Percentiles rank a stretch among this genome's conserved stretches.
phyloP scores from a whole-genome alignment of 139 green algal species.

The Ulvella scutata region DNA sequence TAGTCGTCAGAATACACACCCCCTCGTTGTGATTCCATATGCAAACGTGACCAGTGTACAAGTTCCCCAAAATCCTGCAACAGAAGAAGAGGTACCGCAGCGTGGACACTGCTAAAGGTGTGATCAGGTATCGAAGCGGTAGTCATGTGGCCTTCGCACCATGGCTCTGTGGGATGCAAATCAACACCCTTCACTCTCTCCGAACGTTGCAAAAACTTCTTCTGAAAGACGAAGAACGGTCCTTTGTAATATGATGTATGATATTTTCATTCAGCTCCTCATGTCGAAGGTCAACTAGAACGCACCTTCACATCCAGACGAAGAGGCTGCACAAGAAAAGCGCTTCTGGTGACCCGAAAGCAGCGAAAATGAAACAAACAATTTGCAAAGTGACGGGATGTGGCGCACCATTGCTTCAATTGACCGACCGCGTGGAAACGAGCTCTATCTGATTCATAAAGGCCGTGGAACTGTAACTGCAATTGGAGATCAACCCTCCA shows the following conservation, averaged over 20 bases:
- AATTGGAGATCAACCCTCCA: too few relatives aligned
- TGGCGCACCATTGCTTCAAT: too few relatives aligned
- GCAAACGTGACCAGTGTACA: constrained; percentile 95
- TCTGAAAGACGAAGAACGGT: constrained; percentile 24
- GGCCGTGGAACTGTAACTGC: too few relatives aligned
- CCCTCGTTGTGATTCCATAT: constrained; percentile 90
- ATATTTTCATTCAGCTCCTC: constrained; percentile 2
- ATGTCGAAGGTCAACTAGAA: not conserved
- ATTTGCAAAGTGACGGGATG: too few relatives aligned
- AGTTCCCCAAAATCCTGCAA: constrained; percentile 76
- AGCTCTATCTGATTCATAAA: too few relatives aligned
- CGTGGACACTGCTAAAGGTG: not conserved
- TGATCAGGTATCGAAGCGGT: not conserved
- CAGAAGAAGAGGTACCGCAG: not conserved
- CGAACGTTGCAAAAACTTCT: constrained; percentile 81
- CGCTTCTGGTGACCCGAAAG: too few relatives aligned
- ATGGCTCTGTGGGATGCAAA: constrained; percentile 96
- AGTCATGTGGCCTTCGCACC: constrained; percentile 32
- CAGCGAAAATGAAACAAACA: too few relatives aligned
- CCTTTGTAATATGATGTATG: not conserved
- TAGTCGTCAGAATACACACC: constrained; percentile 7
- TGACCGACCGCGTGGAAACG: too few relatives aligned
- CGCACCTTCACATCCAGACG: constrained; percentile 83
- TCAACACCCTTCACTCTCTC: constrained; percentile 97
- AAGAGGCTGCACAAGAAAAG: constrained; percentile 51